These are phyloP conservation scores for Colletotrichum ledebouriae DNA, from an alignment of 2,329 filamentous ascomycete species.

Conservation along the genomic window DNA sequence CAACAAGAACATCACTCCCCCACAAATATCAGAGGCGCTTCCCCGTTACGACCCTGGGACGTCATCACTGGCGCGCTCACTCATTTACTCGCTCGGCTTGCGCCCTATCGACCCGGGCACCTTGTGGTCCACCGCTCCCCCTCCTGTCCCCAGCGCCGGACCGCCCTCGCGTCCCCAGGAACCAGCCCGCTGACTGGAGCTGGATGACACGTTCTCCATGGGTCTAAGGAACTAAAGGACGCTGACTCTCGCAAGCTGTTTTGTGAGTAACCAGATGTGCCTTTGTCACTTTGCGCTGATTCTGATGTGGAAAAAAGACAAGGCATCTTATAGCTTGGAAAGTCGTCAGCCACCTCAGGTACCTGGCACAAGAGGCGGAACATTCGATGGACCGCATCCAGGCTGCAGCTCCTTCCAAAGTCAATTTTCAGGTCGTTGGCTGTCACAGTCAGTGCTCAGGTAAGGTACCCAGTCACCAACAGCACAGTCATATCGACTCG, in stretches of 20 bases:
- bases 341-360: not conserved
- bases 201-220: constrained; percentile 9
- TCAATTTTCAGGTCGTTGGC: not conserved
- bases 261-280: not conserved
- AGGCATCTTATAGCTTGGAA: not conserved
- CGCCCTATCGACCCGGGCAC: constrained; percentile 6
- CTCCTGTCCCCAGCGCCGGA: not conserved
- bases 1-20: constrained; percentile 5
- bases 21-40: not conserved
- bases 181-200: constrained; percentile 12
- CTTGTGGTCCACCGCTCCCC: not conserved
- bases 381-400: constrained; percentile 25
- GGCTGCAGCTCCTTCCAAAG: constrained; percentile 19
- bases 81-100: constrained; percentile 10
- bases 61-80: constrained; percentile 2
- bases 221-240: not conserved
- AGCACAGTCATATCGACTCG: constrained; percentile 17
- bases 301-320: not conserved
- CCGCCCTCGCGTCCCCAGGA: not conserved
- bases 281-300: constrained; percentile 8
- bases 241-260: not conserved
- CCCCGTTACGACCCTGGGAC: constrained; percentile 3
- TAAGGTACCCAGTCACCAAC: not conserved
- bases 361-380: not conserved
- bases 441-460: constrained; percentile 1